phyloP scores from a whole-genome alignment of 768 basidiomycete species.

The Lactifluus hygrophoroides region DNA sequence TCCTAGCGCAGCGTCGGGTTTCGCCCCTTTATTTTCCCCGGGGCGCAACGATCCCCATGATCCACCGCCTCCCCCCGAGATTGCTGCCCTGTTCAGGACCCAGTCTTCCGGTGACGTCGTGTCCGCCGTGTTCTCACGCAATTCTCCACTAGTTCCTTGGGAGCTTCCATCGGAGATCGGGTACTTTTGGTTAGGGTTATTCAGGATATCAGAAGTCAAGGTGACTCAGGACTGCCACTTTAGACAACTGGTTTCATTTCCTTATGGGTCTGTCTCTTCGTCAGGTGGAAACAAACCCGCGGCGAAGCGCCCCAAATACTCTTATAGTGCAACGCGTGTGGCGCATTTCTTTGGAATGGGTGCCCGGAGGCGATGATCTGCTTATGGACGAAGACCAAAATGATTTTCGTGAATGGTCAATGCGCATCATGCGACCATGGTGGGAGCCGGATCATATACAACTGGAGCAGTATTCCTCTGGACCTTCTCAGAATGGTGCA shows the following conservation, averaged over 20 bases:
- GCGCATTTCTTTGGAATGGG: conserved; percentile 16
- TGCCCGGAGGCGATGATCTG: conserved; percentile 16
- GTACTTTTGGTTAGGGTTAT: conserved; percentile 18
- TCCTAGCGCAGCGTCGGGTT: background rate
- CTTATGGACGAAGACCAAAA: conserved; percentile 7
- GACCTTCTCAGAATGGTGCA: background rate
- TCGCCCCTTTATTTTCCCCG: background rate
- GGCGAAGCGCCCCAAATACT: background rate
- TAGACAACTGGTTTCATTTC: background rate
- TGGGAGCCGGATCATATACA: conserved; percentile 9
- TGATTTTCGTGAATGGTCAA: conserved; percentile 2
- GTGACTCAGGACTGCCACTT: conserved; percentile 1
- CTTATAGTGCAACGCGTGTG: background rate
- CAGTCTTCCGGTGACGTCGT: background rate
- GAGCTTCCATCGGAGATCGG: conserved; percentile 15
- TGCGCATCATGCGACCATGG: conserved; percentile 9
- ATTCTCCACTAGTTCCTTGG: conserved; percentile 19
- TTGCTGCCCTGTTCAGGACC: background rate
- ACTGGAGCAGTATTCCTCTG: background rate
- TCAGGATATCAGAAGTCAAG: conserved; percentile 11
- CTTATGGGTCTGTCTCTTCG: background rate
- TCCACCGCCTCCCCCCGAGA: conserved; percentile 11
- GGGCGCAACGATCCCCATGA: background rate
- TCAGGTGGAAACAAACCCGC: conserved; percentile 2
- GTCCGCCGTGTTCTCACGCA: conserved; percentile 10